Conservation (phyloP, 2,329 filamentous ascomycete species). For the Diaporthe destruens region DNA sequence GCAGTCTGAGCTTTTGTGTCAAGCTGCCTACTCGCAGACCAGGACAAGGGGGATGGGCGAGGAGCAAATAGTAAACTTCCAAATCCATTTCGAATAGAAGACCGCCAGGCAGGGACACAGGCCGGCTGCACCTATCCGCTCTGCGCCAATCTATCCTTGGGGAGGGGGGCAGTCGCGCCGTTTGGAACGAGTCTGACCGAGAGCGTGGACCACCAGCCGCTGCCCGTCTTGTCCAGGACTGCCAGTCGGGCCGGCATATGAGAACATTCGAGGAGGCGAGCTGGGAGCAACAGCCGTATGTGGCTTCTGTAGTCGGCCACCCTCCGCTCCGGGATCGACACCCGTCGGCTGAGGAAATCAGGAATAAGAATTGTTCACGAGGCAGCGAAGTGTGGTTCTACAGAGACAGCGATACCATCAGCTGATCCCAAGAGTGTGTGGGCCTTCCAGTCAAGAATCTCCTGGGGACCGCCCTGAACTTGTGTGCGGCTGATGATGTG, state of each 20-base stretch:
- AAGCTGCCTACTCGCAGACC: conserved; percentile 5
- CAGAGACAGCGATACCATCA: conserved; percentile 30
- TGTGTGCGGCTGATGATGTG: conserved; percentile 6
- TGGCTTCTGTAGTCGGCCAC: conserved; percentile 10
- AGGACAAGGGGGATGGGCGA: neutral
- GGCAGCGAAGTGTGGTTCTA: conserved; percentile 23
- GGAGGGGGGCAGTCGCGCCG: neutral
- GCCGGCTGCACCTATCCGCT: conserved; percentile 12
- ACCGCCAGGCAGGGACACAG: conserved; percentile 1
- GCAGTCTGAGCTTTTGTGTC: conserved; percentile 11
- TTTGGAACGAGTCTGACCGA: conserved; percentile 21
- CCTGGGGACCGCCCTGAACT: neutral
- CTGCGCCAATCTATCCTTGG: conserved; percentile 4
- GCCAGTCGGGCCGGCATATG: conserved; percentile 27
- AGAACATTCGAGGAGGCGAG: conserved; percentile 3
- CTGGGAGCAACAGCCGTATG: conserved; percentile 16
- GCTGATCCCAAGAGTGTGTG: conserved; percentile 25
- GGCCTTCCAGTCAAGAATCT: conserved; percentile 10
- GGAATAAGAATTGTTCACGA: neutral
- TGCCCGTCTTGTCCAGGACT: conserved; percentile 11
- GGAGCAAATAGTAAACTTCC: neutral
- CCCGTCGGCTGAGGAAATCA: neutral
- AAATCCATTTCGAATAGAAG: neutral
- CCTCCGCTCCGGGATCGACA: conserved; percentile 14
- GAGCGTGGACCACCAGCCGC: conserved; percentile 24